A percentile compares a stretch with the other conserved stretches of the same genome.
Evolutionary conservation across 192 early-diverging fungal species (phyloP).

Genomic region (Phycomyces blakesleeanus): DNA sequence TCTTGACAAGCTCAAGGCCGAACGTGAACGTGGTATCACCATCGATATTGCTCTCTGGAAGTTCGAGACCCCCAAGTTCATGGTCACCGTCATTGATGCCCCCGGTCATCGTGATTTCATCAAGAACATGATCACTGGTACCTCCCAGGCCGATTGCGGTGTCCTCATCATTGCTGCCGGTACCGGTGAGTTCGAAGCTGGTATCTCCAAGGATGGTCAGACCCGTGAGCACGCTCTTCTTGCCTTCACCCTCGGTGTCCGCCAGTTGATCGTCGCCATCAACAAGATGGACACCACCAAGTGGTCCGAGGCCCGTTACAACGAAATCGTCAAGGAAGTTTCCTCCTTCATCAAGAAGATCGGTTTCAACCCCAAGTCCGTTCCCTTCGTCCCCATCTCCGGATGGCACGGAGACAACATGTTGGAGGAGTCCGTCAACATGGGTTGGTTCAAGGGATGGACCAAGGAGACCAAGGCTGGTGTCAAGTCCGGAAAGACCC

Average conservation of each 20-base stretch:
- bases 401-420: conserved; percentile 99
- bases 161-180: conserved; percentile 93
- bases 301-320: conserved; percentile 92
- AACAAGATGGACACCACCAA: conserved; percentile 99
- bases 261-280: conserved; percentile 96
- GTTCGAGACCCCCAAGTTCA: conserved; percentile 93
- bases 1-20: conserved; percentile 98
- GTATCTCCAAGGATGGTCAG: conserved; percentile 99
- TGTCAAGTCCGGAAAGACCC: conserved; percentile 68
- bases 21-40: conserved; percentile 99
- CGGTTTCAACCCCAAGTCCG: conserved; percentile 89
- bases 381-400: conserved; percentile 97
- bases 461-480: conserved; percentile 84
- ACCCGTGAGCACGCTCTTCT: conserved; percentile 99
- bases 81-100: conserved; percentile 95
- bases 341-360: conserved; percentile 96
- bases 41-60: conserved; percentile 98
- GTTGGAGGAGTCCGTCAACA: conserved; percentile 89
- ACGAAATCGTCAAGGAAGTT: conserved; percentile 96
- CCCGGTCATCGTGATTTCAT: conserved; percentile 99
- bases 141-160: conserved; percentile 96
- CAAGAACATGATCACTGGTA: conserved; percentile 99
- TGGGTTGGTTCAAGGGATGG: conserved; percentile 99
- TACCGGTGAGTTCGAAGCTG: conserved; percentile 88
- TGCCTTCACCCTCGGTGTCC: conserved; percentile 96